Base-by-base conservation (phyloP, 805 yeast genomes). In the Ogataea nakhonphanomensis region DNA sequence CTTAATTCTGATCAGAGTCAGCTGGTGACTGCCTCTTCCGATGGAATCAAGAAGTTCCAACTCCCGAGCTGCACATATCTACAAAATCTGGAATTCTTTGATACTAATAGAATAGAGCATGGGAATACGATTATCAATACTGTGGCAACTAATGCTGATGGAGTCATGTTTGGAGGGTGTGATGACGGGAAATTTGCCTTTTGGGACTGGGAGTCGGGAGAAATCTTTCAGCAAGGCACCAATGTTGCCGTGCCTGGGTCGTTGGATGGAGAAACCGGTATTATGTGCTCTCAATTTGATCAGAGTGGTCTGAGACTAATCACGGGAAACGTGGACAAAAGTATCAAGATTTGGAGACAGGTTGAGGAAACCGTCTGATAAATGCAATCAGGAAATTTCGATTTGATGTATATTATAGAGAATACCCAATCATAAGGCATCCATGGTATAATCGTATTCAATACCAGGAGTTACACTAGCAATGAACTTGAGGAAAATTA, bases 391-490 rank as follows among this genome's bases (percentile, higher is more conserved):
- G 20, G 5, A 17, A 17, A 17, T 5, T 17, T 17, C 20, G 20
- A 17, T 17, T 17, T 17, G 20, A 25, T 33, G 20, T 25, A 21
- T 31, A 26, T 31, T 30, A 32, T 26, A 27, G 25, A 31, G 13
- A 26, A 17, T 12, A 7, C 9, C 23, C 11, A 13, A 7, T 48
- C 57, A 83, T 56, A 84, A 77, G 1, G 95, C 97, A 61, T 89
- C 90, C 97, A 91, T 93, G n/a, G 99, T 93, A 59, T 89, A 89
- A 55, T 93, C 99, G 62, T 91, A 95, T 65, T 91, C 96, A 41
- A 93, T 90, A 12, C 97, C 96, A 0, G 99, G 99, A 1, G 96
- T 90, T 7, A 93, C 98, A 66, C 97, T 87, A 7, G 97, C 85
- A 34, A 93, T 91, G 57, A 93, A 93, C 65, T 93, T 93, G 55